Conservation (phyloP, 768 basidiomycete genomes). For the Postia placenta region DNA sequence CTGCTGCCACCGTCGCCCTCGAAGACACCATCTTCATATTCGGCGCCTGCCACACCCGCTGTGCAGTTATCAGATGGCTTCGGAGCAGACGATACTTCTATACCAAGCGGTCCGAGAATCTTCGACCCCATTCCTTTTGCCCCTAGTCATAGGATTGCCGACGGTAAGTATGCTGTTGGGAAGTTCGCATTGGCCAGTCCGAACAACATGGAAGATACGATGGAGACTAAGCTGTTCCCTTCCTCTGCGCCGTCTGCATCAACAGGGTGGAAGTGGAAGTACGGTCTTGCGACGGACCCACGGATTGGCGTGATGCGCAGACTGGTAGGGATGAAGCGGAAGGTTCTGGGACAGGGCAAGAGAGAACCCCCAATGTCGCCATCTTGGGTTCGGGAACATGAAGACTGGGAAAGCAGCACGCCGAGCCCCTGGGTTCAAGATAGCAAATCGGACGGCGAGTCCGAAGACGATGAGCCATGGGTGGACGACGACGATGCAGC, state of each 20-base stretch:
- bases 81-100: slow-evolving; percentile 15
- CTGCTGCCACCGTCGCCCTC: slow-evolving; percentile 47
- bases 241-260: slow-evolving; percentile 5
- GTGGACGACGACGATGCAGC: slow-evolving; percentile 26
- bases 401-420: slow-evolving; percentile 39
- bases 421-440: slow-evolving; percentile 27
- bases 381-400: slow-evolving; percentile 40
- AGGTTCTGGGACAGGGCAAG: slow-evolving; percentile 33
- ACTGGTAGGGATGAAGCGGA: slow-evolving; percentile 68
- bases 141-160: slow-evolving; percentile 50
- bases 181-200: slow-evolving; percentile 71
- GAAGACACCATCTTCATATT: slow-evolving; percentile 39
- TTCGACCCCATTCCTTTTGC: slow-evolving; percentile 80
- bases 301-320: slow-evolving; percentile 62
- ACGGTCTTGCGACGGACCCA: slow-evolving; percentile 63
- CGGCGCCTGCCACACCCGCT: slow-evolving; percentile 47
- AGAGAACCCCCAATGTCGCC: slow-evolving; percentile 31
- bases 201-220: slow-evolving; percentile 37
- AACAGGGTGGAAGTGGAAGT: slow-evolving; percentile 45
- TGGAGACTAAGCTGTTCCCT: slow-evolving; percentile 6
- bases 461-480: slow-evolving; percentile 30
- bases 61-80: slow-evolving; percentile 36
- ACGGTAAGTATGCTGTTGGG: slow-evolving; percentile 69
- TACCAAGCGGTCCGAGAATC: slow-evolving; percentile 19
- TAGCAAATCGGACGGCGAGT: slow-evolving; percentile 32